Evolutionary conservation across 495 filamentous ascomycete species (phyloP), one percentile per base, ranked within the genome.

Genomic region (Penicillium lividum): DNA sequence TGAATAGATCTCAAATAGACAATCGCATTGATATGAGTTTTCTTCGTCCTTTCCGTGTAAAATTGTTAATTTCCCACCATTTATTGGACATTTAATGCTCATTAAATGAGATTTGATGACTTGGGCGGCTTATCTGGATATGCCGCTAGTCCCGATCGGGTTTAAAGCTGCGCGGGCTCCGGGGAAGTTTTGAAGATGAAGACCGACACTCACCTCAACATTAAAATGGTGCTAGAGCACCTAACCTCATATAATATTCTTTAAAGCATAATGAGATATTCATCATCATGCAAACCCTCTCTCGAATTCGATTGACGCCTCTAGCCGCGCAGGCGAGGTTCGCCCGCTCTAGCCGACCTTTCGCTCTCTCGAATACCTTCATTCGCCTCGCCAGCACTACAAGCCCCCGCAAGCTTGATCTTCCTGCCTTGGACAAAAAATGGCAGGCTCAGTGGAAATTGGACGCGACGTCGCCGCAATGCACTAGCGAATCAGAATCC

Each of bases 381-480:
- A 44, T 61, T 45, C 60, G 66, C 38, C 58, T 66, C 45, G 47
- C 65, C 56, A 63, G 66, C 6, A 34, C 69, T n/a, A 36, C 60
- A 1, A 51, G 15, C 31, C n/a, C 62, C 18, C 58, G 56, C 45
- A 70, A 68, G 57, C 81, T 92, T 29, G 80, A 91, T 61, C 78
- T 93, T 18, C 74, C 77, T 2, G 78, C 79, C 8, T 73, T 94
- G 29, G 90, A 92, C 61, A 70, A 71, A 55, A 92, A 92, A 87
- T 94, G 91, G 91, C 88, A 84, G 36, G 61, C 70, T 43, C 80
- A 66, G 74, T 86, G 84, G 83, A 65, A 73, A 63, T 59, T 66
- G 60, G 67, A 72, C 47, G 56, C 59, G 27, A 38, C 44, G 9
- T 7, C 44, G 43, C 42, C 62, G 36, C 53, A 47, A 40, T 22